Base-by-base conservation (phyloP, 2,329 filamentous ascomycete genomes). In the Escovopsis weberi region DNA sequence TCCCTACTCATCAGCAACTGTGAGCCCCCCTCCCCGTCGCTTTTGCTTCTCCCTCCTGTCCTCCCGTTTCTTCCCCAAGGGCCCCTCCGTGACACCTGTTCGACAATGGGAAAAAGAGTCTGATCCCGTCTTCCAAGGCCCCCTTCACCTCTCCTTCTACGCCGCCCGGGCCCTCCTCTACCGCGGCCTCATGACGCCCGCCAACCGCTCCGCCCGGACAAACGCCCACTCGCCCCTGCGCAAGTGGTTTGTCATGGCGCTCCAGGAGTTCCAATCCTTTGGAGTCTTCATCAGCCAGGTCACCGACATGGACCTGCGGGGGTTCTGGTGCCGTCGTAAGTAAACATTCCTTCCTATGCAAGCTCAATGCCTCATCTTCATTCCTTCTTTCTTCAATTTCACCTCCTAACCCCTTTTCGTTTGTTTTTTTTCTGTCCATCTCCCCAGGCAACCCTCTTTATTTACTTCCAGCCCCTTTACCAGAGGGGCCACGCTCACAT, bases 251-350 rank as follows among this genome's bases (percentile, higher is more conserved):
- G 43, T 51, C 4, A 51, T 48, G 1, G 63, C 63, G 2, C 51
- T 64, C 2, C 37, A 46, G 2, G 59, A 63, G 28, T 63, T 66
- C 11, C 53, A 60, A 28, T 51, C 56, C 2, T 64, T 68, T 46
- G 57, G 57, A 1, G 45, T 48, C 0, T 67, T 67, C 34, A 64
- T 68, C 54, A 45, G 53, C 4, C 53, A 48, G 26, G 53, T 65
- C 3, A 57, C 54, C 18, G 47, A 60, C 28, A 48, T 59, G 23
- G 59, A 61, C 43, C 49, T 68, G 2, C 56, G 59, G 26, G 59
- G 63, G 3, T 68, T 68, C 47, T 68, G 66, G 66, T 61, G 64
- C 18, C 59, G 64, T 12, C 61, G 64, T 66, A 55, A 50, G 64
- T 64, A 2, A 6, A 23, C 15, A 15, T 2, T 23, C 23, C 23